phyloP scores from a whole-genome alignment of 306 rosid species.

The Fragaria vesca region DNA sequence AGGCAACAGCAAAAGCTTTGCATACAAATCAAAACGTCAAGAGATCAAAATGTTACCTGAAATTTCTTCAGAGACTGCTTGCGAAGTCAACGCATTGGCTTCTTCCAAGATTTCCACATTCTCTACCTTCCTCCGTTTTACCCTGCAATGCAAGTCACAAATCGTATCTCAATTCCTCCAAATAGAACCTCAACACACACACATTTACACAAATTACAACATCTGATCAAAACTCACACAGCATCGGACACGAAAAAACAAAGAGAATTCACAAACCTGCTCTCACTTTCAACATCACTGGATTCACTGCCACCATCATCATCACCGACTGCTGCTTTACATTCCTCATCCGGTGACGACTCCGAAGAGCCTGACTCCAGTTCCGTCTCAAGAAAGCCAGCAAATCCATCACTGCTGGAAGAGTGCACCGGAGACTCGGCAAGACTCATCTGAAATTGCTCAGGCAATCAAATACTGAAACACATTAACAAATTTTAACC shows the following conservation, averaged over 20 bases:
- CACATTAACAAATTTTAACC: background rate
- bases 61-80: background rate
- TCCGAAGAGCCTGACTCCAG: constrained; percentile 13
- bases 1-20: no score
- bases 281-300: constrained; percentile 8
- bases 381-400: constrained; percentile 11
- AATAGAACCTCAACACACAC: background rate
- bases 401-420: constrained; percentile 19
- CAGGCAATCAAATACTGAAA: background rate
- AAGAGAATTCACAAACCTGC: background rate
- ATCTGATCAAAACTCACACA: background rate
- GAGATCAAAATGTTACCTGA: background rate
- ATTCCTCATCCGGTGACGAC: constrained; percentile 6
- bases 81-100: background rate
- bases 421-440: constrained; percentile 16
- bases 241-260: background rate
- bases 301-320: background rate
- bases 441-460: constrained; percentile 20
- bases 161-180: background rate
- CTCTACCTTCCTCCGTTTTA: constrained; percentile 20
- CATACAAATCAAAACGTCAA: no score
- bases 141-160: constrained; percentile 5
- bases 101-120: background rate
- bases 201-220: background rate
- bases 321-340: background rate